Conservation (phyloP, 2,329 filamentous ascomycete genomes). For the Phyllachora maydis region DNA sequence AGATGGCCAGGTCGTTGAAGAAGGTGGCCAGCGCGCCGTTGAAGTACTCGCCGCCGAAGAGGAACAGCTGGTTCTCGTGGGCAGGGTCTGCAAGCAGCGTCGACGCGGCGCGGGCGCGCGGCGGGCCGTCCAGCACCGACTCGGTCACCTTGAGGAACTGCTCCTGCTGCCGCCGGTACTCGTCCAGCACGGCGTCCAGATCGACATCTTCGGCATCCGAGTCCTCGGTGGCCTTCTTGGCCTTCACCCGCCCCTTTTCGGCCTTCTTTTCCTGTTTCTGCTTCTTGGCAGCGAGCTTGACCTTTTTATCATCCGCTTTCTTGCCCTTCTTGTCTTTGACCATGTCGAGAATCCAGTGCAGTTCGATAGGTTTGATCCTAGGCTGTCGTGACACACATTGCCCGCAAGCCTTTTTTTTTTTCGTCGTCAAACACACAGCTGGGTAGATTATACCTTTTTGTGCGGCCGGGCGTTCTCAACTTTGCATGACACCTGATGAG, state of each 20-base stretch:
- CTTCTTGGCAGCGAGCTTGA: constrained; percentile 38
- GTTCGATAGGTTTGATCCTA: too few relatives aligned
- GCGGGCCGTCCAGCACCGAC: constrained; percentile 45
- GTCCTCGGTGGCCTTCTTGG: constrained; percentile 51
- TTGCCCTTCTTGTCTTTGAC: constrained; percentile 23
- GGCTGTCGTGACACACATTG: too few relatives aligned
- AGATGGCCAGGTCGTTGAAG: constrained; percentile 45
- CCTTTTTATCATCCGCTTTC: constrained; percentile 19
- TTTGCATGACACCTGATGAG: too few relatives aligned
- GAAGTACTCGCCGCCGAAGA: constrained; percentile 92
- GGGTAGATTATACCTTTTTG: too few relatives aligned
- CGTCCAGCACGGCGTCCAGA: constrained; percentile 78
- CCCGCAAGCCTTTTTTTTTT: too few relatives aligned
- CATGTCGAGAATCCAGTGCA: too few relatives aligned
- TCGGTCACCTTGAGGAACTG: constrained; percentile 90
- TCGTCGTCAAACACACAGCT: too few relatives aligned
- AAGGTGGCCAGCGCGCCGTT: constrained; percentile 70
- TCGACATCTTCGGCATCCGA: constrained; percentile 87
- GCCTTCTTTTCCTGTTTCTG: constrained; percentile 75
- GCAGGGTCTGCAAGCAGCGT: constrained; percentile 70
- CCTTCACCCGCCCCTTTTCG: constrained; percentile 65
- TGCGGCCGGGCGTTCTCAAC: too few relatives aligned
- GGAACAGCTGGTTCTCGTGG: constrained; percentile 69
- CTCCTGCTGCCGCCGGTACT: constrained; percentile 84
- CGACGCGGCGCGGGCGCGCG: constrained; percentile 58